phyloP scores from a whole-genome alignment of 169 alveolate genomes.

The Haemoproteus tartakovskyi region DNA sequence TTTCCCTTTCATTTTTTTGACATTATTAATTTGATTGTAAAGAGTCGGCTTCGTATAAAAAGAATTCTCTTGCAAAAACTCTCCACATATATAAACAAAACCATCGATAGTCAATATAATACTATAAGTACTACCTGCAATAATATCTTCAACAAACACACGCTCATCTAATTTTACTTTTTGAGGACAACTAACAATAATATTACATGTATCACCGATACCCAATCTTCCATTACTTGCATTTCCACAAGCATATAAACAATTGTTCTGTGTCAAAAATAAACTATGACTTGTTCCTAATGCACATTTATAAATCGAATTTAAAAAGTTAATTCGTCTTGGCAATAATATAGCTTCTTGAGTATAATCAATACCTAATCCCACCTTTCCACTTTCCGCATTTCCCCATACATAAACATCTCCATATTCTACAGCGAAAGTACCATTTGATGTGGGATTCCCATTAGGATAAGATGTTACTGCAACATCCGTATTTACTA shows the following conservation, averaged over 20 bases:
- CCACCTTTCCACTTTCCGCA: slow-evolving; percentile 86
- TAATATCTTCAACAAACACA: slow-evolving; percentile 65
- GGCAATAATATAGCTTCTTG: slow-evolving; percentile 78
- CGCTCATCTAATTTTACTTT: slow-evolving; percentile 35
- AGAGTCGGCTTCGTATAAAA: slow-evolving; percentile 16
- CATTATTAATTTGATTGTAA: slow-evolving; percentile 51
- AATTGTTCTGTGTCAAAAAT: slow-evolving; percentile 74
- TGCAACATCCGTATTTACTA: slow-evolving; percentile 58
- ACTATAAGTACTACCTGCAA: slow-evolving; percentile 74
- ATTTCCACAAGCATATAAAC: slow-evolving; percentile 82
- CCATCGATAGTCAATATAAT: slow-evolving; percentile 70
- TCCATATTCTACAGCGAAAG: slow-evolving; percentile 67
- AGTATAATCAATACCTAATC: slow-evolving; percentile 78
- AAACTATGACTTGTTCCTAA: slow-evolving; percentile 81
- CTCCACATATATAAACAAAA: slow-evolving; percentile 76
- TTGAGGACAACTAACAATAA: slow-evolving; percentile 35
- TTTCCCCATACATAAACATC: slow-evolving; percentile 85
- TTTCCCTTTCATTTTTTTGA: slow-evolving; percentile 50
- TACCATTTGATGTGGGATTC: slow-evolving; percentile 18
- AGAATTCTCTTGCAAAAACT: slow-evolving; percentile 28
- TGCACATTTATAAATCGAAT: slow-evolving; percentile 78
- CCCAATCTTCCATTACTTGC: slow-evolving; percentile 81
- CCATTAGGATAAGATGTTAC: background rate
- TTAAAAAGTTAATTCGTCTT: slow-evolving; percentile 66
- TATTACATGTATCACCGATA: slow-evolving; percentile 2